Evolutionary conservation across 2,329 filamentous ascomycete species (phyloP), one percentile per base, ranked within the genome.

Genomic region (Penicillium brevicompactum): DNA sequence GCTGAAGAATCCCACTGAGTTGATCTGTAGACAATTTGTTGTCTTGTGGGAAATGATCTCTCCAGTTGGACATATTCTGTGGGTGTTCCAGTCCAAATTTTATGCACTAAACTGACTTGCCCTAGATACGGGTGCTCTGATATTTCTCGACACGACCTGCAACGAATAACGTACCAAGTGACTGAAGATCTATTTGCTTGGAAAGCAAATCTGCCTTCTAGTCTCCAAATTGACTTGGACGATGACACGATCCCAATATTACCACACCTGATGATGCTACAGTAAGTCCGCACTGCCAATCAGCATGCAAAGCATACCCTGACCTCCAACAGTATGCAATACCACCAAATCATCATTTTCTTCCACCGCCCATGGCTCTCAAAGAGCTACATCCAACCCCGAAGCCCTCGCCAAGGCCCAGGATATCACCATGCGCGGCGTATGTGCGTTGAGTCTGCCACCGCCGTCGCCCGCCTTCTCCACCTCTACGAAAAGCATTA

Each of bases 321-420:
- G 24, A 55, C n/a, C 7, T 5, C 47, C 59, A 41, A 6, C 27
- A 75, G 73, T 49, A 74, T 78, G 68, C 74, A 77, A 68, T 78
- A 77, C 49, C 69, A 78, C 54, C 74, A 77, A 48, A 73, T 77
- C 2, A 67, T 76, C 47, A 78, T 78, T 24, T 76, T 76, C 59
- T 70, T 76, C 52, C 76, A 78, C 43, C 68, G 77, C 2, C 77
- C 77, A 11, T 78, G 74, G 72, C 71, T 78, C 16, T 77, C 76
- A 3, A 72, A 76, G 53, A 71, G 63, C 45, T 75, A 75, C 47
- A 73, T 76, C 37, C 76, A 78, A 54, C 75, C 76, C 2, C 68
- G 69, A 21, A 68, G 65, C 32, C 75, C 74, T 4, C 70, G 71
- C 13, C 74, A 76, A 58, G 76, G 76, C n/a, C 73, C 70, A 1